Evolutionary conservation across 345 rosid species (phyloP).

Genomic region (Eucalyptus cloeziana): DNA sequence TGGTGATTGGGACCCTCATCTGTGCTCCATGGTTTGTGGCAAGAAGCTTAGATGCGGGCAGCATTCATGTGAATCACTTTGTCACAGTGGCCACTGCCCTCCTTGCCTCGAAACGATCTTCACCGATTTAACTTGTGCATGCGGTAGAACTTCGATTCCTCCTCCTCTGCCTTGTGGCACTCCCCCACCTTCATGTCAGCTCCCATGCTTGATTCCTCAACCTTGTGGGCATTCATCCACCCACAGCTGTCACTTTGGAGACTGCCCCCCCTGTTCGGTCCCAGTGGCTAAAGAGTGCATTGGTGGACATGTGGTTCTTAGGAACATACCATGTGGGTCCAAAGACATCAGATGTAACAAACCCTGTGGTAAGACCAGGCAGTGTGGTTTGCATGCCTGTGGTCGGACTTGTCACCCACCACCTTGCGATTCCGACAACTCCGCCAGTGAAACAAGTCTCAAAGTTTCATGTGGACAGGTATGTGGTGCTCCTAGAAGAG

Average conservation of each 20-base stretch:
- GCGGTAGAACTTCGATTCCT: constrained; percentile 84
- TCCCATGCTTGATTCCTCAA: constrained; percentile 65
- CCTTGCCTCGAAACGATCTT: constrained; percentile 90
- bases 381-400: constrained; percentile 95
- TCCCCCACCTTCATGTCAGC: constrained; percentile 80
- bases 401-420: constrained; percentile 68
- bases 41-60: constrained; percentile 92
- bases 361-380: constrained; percentile 86
- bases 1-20: constrained; percentile 77
- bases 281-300: constrained; percentile 87
- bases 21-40: constrained; percentile 79
- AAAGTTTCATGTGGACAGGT: constrained; percentile 83
- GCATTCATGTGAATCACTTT: constrained; percentile 75
- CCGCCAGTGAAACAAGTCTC: constrained; percentile 15
- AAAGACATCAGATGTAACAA: constrained; percentile 89
- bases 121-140: constrained; percentile 84
- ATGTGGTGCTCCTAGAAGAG: constrained; percentile 91
- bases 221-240: constrained; percentile 84
- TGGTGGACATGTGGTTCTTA: constrained; percentile 89
- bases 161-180: constrained; percentile 98
- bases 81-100: constrained; percentile 97
- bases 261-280: constrained; percentile 91
- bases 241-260: constrained; percentile 97
- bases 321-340: constrained; percentile 95
- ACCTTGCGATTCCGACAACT: constrained; percentile 49